Percentiles rank a stretch among this genome's conserved stretches.
Evolutionary conservation across 2,329 filamentous ascomycete genomes (phyloP).

Genomic region (Fusarium coicis): DNA sequence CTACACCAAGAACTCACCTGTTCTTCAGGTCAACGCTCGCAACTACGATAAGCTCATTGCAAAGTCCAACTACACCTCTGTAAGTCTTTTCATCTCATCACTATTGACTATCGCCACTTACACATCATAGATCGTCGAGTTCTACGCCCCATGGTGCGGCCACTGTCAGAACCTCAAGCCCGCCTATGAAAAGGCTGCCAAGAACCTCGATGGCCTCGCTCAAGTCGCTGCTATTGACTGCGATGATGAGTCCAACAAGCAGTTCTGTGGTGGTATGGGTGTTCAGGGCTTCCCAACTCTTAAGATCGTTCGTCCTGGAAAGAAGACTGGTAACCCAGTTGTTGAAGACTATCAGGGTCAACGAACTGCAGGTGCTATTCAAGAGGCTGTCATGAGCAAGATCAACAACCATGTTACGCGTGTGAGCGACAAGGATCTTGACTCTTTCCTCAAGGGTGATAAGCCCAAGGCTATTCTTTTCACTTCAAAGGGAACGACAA

Average conservation of each 20-base stretch:
- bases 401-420: slow-evolving; percentile 93
- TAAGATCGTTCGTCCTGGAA: slow-evolving; percentile 89
- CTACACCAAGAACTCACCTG: slow-evolving; percentile 87
- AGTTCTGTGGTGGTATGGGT: slow-evolving; percentile 84
- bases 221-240: slow-evolving; percentile 96
- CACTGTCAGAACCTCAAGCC: slow-evolving; percentile 97
- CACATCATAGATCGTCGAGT: slow-evolving; percentile 72
- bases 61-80: slow-evolving; percentile 90
- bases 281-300: slow-evolving; percentile 95
- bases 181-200: slow-evolving; percentile 93
- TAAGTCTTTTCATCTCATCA: slow-evolving; percentile 58
- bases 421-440: slow-evolving; percentile 81
- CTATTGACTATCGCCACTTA: background rate
- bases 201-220: slow-evolving; percentile 87
- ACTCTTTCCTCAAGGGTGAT: slow-evolving; percentile 78
- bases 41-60: slow-evolving; percentile 86
- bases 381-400: slow-evolving; percentile 83
- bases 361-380: slow-evolving; percentile 85
- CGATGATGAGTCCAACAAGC: slow-evolving; percentile 92
- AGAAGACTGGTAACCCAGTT: slow-evolving; percentile 80
- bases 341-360: slow-evolving; percentile 92
- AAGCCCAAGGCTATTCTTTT: slow-evolving; percentile 89
- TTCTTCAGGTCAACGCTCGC: slow-evolving; percentile 82
- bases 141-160: slow-evolving; percentile 98
- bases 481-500: slow-evolving; percentile 90